Evolutionary conservation across 1,284 basidiomycete genomes (phyloP).

Genomic region (Sporisorium graminicola): DNA sequence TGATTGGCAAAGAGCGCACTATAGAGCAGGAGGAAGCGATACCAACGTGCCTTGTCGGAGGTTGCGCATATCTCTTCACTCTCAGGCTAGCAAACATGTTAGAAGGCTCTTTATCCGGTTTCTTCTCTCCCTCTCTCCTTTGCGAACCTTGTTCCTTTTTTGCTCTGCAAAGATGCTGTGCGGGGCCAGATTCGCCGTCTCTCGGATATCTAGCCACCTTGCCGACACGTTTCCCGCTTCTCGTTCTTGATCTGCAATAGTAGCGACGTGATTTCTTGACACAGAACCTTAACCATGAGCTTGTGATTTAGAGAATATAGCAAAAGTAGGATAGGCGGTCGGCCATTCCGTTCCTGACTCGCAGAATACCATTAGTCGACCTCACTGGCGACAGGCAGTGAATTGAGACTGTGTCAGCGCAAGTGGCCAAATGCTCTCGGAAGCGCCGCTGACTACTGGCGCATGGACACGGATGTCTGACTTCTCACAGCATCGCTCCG

Average conservation of each 20-base stretch:
- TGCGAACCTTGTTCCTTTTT: background rate
- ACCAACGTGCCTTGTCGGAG: no score
- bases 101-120: slow-evolving; percentile 11
- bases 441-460: background rate
- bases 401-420: background rate
- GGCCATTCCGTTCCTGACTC: slow-evolving; percentile 19
- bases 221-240: background rate
- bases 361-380: slow-evolving; percentile 3
- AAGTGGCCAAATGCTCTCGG: background rate
- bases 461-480: no score
- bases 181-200: background rate
- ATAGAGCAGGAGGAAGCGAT: background rate
- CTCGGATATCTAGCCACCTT: background rate
- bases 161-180: background rate
- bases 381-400: background rate
- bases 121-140: background rate
- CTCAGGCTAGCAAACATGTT: background rate
- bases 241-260: slow-evolving; percentile 21
- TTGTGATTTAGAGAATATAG: background rate
- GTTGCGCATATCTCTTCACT: no score
- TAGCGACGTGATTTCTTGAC: slow-evolving; percentile 19
- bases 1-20: background rate
- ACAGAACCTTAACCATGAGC: slow-evolving; percentile 14
- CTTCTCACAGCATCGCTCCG: background rate
- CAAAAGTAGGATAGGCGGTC: background rate